Evolutionary conservation across 225 moss, liverwort and hornwort genomes (phyloP).

Genomic region (Bryoerythrophyllum caledonicum): DNA sequence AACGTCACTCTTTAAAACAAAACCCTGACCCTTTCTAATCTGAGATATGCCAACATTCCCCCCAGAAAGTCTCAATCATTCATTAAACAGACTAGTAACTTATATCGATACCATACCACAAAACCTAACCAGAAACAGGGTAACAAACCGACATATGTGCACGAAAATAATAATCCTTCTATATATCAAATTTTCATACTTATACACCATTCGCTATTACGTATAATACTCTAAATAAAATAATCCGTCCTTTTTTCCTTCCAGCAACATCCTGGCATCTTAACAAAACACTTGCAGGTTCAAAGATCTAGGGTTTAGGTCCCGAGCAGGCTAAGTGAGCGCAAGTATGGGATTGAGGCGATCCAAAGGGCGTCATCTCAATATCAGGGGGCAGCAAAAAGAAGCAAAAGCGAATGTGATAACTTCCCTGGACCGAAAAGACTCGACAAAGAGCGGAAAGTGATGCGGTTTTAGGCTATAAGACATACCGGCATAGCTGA

Average conservation of each 20-base stretch:
- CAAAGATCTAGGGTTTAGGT: neutral
- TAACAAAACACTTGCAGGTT: neutral
- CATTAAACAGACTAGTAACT: neutral
- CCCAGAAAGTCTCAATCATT: neutral
- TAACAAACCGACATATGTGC: neutral
- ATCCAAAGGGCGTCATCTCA: neutral
- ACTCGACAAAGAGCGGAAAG: neutral
- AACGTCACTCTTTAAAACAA: neutral
- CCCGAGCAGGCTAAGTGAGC: neutral
- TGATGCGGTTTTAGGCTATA: neutral
- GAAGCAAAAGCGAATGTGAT: neutral
- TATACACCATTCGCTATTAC: neutral
- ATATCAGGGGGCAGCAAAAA: neutral
- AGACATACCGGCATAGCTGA: conserved; percentile 17
- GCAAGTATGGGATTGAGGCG: neutral
- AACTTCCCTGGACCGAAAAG: neutral
- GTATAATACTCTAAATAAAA: neutral
- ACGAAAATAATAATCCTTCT: neutral
- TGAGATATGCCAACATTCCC: neutral
- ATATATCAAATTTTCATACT: neutral
- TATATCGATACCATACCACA: neutral
- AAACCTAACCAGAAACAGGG: neutral
- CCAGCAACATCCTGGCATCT: neutral
- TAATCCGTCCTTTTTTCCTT: neutral
- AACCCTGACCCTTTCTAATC: neutral